Percentiles rank a stretch among this genome's conserved stretches.
These are phyloP conservation scores for Panaeolus papilionaceus DNA, from an alignment of 768 basidiomycete genomes.

Conservation along the genomic window DNA sequence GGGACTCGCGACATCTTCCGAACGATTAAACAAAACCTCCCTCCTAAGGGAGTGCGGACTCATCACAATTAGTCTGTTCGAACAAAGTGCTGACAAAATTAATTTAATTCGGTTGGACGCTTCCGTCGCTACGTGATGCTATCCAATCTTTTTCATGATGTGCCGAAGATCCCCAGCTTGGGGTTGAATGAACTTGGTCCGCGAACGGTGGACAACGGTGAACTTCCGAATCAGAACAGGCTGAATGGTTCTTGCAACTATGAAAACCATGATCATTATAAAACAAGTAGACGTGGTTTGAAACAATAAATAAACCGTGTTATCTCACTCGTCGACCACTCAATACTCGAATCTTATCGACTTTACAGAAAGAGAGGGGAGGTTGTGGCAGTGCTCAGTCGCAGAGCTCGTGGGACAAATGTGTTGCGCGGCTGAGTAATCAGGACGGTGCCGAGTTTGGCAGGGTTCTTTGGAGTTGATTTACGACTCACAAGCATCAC, in stretches of 20 bases:
- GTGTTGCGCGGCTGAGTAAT: conserved; percentile 21
- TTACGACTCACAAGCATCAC: conserved; percentile 13
- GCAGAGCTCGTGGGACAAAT: neutral
- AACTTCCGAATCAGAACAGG: neutral
- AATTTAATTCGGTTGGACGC: neutral
- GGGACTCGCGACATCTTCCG: neutral
- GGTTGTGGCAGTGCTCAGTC: neutral
- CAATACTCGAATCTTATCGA: neutral
- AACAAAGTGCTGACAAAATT: neutral
- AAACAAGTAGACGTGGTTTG: no score
- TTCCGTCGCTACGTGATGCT: neutral
- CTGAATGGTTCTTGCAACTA: neutral
- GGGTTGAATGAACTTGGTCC: neutral
- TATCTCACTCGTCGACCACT: no score
- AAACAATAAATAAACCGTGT: no score
- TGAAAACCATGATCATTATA: no score
- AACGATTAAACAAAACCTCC: neutral
- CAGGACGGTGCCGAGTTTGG: conserved; percentile 27
- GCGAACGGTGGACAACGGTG: neutral
- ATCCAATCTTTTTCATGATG: neutral
- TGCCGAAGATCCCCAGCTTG: neutral
- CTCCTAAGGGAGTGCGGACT: neutral
- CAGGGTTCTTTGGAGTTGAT: conserved; percentile 15
- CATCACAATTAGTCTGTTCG: neutral
- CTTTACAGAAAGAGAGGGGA: neutral